Evolutionary conservation across 345 rosid species (phyloP).

Genomic region (Sapria himalayana): DNA sequence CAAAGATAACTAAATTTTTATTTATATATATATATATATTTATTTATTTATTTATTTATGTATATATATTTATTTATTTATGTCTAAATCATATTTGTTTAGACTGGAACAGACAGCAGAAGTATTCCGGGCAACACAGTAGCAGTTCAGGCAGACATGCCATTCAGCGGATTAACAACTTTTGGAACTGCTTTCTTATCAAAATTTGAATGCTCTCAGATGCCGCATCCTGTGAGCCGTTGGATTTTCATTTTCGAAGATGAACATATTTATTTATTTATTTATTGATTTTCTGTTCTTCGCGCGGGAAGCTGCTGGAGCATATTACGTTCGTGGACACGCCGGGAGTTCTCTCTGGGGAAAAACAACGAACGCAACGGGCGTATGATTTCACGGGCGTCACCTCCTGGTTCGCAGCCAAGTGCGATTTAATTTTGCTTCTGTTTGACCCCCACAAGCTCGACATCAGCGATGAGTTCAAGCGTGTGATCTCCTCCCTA

Average conservation of each 20-base stretch:
- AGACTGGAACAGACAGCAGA: constrained; percentile 94
- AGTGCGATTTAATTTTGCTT: constrained; percentile 90
- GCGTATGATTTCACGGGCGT: constrained; percentile 87
- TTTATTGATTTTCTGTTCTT: constrained; percentile 4
- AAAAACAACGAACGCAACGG: constrained; percentile 77
- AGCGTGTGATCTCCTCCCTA: constrained; percentile 77
- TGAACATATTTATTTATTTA: constrained; percentile 6
- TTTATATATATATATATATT: too few relatives aligned
- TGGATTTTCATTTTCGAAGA: constrained; percentile 7
- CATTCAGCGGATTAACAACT: constrained; percentile 70
- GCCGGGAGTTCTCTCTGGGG: constrained; percentile 91
- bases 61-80: constrained; percentile 2
- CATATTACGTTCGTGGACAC: constrained; percentile 83
- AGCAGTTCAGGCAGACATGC: constrained; percentile 96
- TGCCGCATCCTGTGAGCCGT: constrained; percentile 72
- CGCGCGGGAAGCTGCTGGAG: constrained; percentile 83
- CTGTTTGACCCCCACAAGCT: constrained; percentile 93
- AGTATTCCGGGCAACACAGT: constrained; percentile 89
- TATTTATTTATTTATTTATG: too few relatives aligned
- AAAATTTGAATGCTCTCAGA: constrained; percentile 90
- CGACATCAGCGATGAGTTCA: constrained; percentile 92
- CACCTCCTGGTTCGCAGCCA: constrained; percentile 95
- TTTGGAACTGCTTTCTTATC: constrained; percentile 91
- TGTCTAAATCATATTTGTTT: constrained; percentile 6
- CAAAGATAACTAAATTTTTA: too few relatives aligned